Evolutionary conservation across 768 basidiomycete genomes (phyloP), one percentile per base, ranked within the genome.

Genomic region (Punctularia strigosozonata): DNA sequence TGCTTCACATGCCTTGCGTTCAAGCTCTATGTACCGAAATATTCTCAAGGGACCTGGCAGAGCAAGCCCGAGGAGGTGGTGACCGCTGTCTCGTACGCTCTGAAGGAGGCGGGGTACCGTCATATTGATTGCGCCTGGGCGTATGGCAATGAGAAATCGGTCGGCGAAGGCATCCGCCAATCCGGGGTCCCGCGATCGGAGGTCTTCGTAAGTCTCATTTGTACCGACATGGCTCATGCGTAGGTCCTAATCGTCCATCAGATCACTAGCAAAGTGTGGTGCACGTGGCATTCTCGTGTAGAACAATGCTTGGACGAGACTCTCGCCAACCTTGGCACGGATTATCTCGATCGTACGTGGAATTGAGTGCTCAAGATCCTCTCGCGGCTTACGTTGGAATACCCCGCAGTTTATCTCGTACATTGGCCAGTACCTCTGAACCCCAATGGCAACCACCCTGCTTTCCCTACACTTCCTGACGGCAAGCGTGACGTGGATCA

Each of bases 361-460:
- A 19, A n/a, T 18, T 10, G 30, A 22, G n/a, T n/a, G n/a, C n/a
- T n/a, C n/a, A n/a, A 21, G 15, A 6, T 13, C 10, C 19, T 33
- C 24, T 50, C 43, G 8, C 13, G 2, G 12, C 25, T 14, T 22
- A 6, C 6, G 10, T 42, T 25, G 31, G 28, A 10, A 20, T 17
- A 4, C 25, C 19, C 47, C 41, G 4, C 37, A 65, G 70, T 83
- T 40, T 81, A 79, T 50, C 68, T 85, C 20, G 55, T 87, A 17
- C 84, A 87, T 54, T 89, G 86, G 85, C 88, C 87, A 1, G 59
- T 88, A n/a, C 65, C 80, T 22, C 51, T 82, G 48, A 82, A 81
- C 50, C 71, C 75, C 8, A 72, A 73, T 19, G 80, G 79, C 25
- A 81, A 77, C 52, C 69, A 80, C 50, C 71, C 64, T 6, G 45